Evolutionary conservation across 2,329 filamentous ascomycete species (phyloP), one percentile per base, ranked within the genome.

Genomic region (Colletotrichum tabaci): DNA sequence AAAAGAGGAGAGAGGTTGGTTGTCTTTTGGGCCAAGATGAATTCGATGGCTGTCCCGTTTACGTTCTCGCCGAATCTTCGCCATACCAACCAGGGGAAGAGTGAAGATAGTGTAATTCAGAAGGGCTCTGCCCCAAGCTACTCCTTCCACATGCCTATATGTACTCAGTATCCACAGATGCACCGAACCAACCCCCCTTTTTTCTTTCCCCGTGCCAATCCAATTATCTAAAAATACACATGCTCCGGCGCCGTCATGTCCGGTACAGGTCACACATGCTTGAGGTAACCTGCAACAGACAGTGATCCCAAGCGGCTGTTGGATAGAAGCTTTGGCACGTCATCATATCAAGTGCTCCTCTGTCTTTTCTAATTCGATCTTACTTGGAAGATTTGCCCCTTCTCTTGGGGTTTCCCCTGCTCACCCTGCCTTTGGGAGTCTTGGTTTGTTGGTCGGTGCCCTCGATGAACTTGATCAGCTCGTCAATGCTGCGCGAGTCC

Each of bases 381-480:
- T 67, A 61, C 65, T 72, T 69, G 2, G 69, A 69, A 56, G 66
- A 56, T 53, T 74, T 63, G 26, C 87, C 86, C 61, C 88, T 82
- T 72, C 86, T 83, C 82, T 90, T 91, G 13, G 88, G 88, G 74
- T 89, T 90, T 74, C 84, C 85, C 38, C 87, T 85, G 63, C 84
- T 82, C 26, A 86, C 79, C 60, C 86, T 85, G 80, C 90, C 90
- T 83, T 91, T 91, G n/a, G 79, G 76, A 26, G 83, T 81, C 67
- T 82, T 82, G 74, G 84, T 84, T 77, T 87, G 85, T 73, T 86
- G 83, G 65, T 90, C 88, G 18, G 82, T 86, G 53, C 95, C 96
- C 82, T 98, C 96, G 76, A 99, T 98, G 82, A 96, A 98, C 82
- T 93, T 94, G 80, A 99, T 87, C 50, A 99, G 85, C 81, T 99